Evolutionary conservation across 345 rosid genomes (phyloP).

Genomic region (Ceriops tagal): DNA sequence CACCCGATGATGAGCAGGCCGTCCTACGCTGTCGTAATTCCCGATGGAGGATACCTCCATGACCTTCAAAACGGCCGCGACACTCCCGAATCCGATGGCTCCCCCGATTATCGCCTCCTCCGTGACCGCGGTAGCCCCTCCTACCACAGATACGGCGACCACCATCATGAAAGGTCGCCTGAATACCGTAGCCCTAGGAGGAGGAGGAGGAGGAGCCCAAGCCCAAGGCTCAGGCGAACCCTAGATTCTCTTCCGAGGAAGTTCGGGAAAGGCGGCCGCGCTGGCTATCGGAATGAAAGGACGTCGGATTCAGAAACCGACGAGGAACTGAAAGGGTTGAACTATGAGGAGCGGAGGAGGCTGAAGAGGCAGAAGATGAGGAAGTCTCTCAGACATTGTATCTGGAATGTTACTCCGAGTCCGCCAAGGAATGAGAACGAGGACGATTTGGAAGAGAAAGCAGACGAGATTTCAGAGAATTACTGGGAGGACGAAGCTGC

Average conservation of each 20-base stretch:
- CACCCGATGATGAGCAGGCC: conserved; percentile 31
- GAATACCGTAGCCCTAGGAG: conserved; percentile 13
- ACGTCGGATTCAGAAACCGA: conserved; percentile 70
- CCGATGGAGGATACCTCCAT: conserved; percentile 24
- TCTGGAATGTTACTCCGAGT: conserved; percentile 81
- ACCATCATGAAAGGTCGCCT: conserved; percentile 9
- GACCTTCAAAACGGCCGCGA: conserved; percentile 25
- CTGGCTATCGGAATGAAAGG: conserved; percentile 21
- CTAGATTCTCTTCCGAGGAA: conserved; percentile 18
- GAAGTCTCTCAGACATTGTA: conserved; percentile 45
- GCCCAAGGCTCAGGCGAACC: conserved; percentile 17
- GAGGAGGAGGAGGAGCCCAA: conserved; percentile 19
- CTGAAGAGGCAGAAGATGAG: conserved; percentile 88
- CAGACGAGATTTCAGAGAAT: conserved; percentile 43
- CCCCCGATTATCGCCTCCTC: conserved; percentile 16
- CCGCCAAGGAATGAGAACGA: conserved; percentile 57
- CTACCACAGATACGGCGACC: conserved; percentile 30
- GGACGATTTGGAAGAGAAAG: conserved; percentile 32
- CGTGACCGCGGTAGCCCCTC: conserved; percentile 25
- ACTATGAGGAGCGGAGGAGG: conserved; percentile 73
- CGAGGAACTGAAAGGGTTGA: conserved; percentile 79
- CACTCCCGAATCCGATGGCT: conserved; percentile 29
- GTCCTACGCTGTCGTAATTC: conserved; percentile 24
- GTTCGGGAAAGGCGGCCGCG: conserved; percentile 24
- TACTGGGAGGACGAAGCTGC: conserved; percentile 21